These are phyloP conservation scores for Agroathelia rolfsii DNA, from an alignment of 1,284 basidiomycete genomes.

Conservation along the genomic window DNA sequence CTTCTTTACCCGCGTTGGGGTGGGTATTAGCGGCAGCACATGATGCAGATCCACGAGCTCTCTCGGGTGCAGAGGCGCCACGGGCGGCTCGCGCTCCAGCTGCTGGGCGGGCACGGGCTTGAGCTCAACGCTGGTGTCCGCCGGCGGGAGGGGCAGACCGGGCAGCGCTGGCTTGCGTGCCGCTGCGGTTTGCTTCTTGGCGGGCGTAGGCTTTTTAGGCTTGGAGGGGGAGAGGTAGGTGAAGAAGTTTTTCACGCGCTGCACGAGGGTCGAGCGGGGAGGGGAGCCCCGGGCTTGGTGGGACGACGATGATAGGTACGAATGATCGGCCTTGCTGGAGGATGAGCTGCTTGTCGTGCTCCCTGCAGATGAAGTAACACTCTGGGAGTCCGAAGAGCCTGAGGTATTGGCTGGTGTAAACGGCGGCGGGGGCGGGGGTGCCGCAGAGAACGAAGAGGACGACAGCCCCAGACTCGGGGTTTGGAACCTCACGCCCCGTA, in stretches of 20 bases:
- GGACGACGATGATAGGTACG: too few species aligned
- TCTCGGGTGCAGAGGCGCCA: conserved; percentile 42
- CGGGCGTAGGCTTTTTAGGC: conserved; percentile 15
- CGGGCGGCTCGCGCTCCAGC: conserved; percentile 47
- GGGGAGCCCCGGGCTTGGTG: too few species aligned
- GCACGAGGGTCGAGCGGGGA: conserved; percentile 18
- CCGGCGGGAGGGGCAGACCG: conserved; percentile 39
- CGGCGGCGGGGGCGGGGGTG: conserved; percentile 14
- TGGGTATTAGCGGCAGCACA: conserved; percentile 30
- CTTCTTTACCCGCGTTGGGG: conserved; percentile 19
- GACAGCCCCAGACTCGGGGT: too few species aligned
- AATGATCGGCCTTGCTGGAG: too few species aligned
- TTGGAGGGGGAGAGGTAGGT: conserved; percentile 50
- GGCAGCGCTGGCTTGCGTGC: conserved; percentile 40
- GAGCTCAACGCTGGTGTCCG: conserved; percentile 37
- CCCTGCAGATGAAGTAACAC: too few species aligned
- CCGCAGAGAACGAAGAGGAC: conserved; percentile 33
- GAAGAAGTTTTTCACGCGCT: conserved; percentile 40
- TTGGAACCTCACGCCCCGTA: too few species aligned
- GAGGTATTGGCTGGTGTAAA: too few species aligned
- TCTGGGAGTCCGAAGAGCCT: too few species aligned
- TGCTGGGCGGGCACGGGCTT: conserved; percentile 47
- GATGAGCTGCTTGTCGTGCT: too few species aligned
- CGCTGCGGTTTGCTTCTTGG: conserved; percentile 10
- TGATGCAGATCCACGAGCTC: conserved; percentile 51